phyloP scores from a whole-genome alignment of 2,329 filamentous ascomycete genomes.

The Aureobasidium musti region DNA sequence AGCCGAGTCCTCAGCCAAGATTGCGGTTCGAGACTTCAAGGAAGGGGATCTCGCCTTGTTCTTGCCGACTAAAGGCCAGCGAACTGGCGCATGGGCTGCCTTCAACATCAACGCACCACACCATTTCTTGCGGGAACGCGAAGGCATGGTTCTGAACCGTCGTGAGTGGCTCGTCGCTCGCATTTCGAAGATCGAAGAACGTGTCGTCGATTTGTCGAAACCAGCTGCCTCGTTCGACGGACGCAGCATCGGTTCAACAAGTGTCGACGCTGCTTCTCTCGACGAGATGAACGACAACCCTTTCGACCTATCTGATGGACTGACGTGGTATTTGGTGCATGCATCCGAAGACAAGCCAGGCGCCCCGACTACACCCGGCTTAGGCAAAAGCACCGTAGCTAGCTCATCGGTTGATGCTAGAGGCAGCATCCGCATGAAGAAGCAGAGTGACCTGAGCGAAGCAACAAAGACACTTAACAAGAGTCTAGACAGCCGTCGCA shows the following conservation, averaged over 20 bases:
- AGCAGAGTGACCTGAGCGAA: conserved; percentile 43
- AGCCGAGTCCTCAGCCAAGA: conserved; percentile 90
- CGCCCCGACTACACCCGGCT: conserved; percentile 81
- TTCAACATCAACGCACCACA: conserved; percentile 98
- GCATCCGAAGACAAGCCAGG: conserved; percentile 87
- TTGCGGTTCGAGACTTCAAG: conserved; percentile 93
- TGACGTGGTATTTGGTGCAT: conserved; percentile 95
- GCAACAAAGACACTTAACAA: conserved; percentile 64
- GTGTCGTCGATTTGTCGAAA: conserved; percentile 87
- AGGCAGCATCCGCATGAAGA: conserved; percentile 60
- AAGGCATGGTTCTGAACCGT: conserved; percentile 77
- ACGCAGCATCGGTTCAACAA: conserved; percentile 30
- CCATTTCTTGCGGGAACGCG: conserved; percentile 93
- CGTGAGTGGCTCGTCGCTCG: conserved; percentile 96
- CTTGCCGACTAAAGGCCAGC: conserved; percentile 90
- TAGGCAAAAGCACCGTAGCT: conserved; percentile 89
- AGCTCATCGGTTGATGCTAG: conserved; percentile 83
- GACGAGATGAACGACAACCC: conserved; percentile 74
- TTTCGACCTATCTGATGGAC: conserved; percentile 90
- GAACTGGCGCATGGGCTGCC: conserved; percentile 92
- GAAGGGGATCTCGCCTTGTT: conserved; percentile 94
- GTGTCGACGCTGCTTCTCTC: conserved; percentile 27
- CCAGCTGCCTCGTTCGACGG: conserved; percentile 42
- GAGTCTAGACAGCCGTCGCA: conserved; percentile 87
- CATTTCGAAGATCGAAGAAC: conserved; percentile 87